phyloP scores from a whole-genome alignment of 2,329 filamentous ascomycete species.

The Exophiala mesophila region DNA sequence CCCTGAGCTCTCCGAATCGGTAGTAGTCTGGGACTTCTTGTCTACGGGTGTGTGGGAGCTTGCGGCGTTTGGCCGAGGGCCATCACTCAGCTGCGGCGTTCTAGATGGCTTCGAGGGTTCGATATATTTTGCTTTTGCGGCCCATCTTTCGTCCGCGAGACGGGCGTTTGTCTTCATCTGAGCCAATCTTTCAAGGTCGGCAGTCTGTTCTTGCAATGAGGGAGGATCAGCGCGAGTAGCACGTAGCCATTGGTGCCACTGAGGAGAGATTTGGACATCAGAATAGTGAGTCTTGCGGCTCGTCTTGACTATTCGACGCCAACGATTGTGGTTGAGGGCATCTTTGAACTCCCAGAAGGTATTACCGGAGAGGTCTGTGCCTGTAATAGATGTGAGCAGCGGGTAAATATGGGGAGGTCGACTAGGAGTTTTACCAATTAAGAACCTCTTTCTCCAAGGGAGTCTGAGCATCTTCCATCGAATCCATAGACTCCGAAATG shows the following conservation, averaged over 20 bases:
- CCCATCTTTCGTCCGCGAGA: slow-evolving; percentile 59
- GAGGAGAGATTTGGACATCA: slow-evolving; percentile 58
- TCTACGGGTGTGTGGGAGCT: slow-evolving; percentile 1
- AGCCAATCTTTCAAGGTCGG: slow-evolving; percentile 53
- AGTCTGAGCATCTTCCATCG: slow-evolving; percentile 59
- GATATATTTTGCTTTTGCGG: slow-evolving; percentile 53
- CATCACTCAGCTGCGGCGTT: slow-evolving; percentile 7
- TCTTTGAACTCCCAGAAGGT: slow-evolving; percentile 65
- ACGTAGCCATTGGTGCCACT: slow-evolving; percentile 66
- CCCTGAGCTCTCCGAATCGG: not conserved
- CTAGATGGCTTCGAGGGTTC: slow-evolving; percentile 46
- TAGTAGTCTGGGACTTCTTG: slow-evolving; percentile 6
- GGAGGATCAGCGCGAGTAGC: slow-evolving; percentile 55
- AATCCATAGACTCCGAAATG: slow-evolving; percentile 51
- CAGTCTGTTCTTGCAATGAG: slow-evolving; percentile 53
- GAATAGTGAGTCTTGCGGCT: slow-evolving; percentile 49
- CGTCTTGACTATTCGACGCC: slow-evolving; percentile 56
- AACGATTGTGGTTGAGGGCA: slow-evolving; percentile 48
- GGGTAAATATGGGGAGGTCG: not conserved
- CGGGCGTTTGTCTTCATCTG: slow-evolving; percentile 56
- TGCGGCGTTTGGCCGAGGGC: slow-evolving; percentile 7
- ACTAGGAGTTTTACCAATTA: slow-evolving; percentile 45
- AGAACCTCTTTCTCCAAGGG: slow-evolving; percentile 57
- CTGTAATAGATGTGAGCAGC: slow-evolving; percentile 33
- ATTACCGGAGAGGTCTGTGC: slow-evolving; percentile 58